These are phyloP conservation scores for Edaphochlamys debaryana DNA, from an alignment of 139 green algal genomes.

Conservation along the genomic window DNA sequence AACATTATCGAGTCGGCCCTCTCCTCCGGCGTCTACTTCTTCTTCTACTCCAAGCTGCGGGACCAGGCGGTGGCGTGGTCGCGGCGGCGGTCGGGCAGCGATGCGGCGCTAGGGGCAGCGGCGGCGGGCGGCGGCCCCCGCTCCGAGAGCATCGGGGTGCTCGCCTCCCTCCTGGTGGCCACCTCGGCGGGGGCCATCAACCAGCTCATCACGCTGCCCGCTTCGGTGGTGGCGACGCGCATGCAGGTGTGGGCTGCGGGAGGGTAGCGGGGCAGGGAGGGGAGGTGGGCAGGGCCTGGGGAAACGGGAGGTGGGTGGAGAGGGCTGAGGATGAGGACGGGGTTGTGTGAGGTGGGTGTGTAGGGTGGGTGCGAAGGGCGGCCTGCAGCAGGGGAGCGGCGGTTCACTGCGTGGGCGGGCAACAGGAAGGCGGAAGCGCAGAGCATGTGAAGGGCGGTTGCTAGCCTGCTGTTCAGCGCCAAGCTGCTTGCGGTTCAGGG, in stretches of 20 bases:
- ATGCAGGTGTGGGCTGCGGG: conserved; percentile 75
- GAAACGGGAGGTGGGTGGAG: no score
- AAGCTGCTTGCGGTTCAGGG: no score
- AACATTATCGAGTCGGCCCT: conserved; percentile 45
- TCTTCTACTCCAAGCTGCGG: conserved; percentile 47
- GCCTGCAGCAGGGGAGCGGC: no score
- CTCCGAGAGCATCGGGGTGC: conserved; percentile 68
- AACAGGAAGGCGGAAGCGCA: no score
- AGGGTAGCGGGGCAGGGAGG: no score
- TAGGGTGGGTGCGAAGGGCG: no score
- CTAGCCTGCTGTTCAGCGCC: no score
- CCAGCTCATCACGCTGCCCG: conserved; percentile 91
- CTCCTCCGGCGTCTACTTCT: conserved; percentile 59
- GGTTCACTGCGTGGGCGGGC: no score
- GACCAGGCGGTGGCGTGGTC: conserved; percentile 25
- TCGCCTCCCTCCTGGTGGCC: conserved; percentile 78
- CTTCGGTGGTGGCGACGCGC: conserved; percentile 87
- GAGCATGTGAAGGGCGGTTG: no score
- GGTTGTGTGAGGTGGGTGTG: no score
- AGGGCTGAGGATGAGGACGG: no score
- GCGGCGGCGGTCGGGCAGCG: not conserved
- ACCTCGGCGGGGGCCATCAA: conserved; percentile 79
- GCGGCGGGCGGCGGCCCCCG: not conserved
- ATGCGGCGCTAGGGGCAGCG: not conserved
- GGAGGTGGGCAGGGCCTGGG: no score